Evolutionary conservation across 495 filamentous ascomycete species (phyloP).

Genomic region (Annulohypoxylon bovei): DNA sequence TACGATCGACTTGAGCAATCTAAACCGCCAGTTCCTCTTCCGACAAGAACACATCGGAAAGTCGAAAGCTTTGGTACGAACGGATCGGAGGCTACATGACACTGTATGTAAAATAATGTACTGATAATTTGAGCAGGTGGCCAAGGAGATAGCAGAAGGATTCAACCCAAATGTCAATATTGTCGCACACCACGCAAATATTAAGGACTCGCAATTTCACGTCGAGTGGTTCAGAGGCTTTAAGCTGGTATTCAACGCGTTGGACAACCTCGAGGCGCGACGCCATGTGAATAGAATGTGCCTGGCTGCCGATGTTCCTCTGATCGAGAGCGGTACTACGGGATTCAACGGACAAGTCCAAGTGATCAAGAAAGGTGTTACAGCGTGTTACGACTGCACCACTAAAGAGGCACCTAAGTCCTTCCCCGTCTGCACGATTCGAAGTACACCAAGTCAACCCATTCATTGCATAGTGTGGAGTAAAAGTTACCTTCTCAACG

Average conservation of each 20-base stretch:
- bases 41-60: constrained; percentile 98
- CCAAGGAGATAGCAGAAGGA: constrained; percentile 87
- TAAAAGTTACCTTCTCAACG: constrained; percentile 94
- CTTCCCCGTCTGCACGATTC: constrained; percentile 95
- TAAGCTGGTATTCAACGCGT: constrained; percentile 90
- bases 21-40: constrained; percentile 98
- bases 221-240: constrained; percentile 90
- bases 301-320: constrained; percentile 84
- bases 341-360: constrained; percentile 99
- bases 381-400: constrained; percentile 96
- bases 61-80: constrained; percentile 87
- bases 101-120: constrained; percentile 14
- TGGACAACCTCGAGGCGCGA: constrained; percentile 94
- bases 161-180: constrained; percentile 93
- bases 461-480: constrained; percentile 99
- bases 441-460: constrained; percentile 91
- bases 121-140: constrained; percentile 70
- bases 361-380: constrained; percentile 91
- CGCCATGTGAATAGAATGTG: constrained; percentile 99
- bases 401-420: constrained; percentile 88
- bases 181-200: constrained; percentile 91
- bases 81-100: constrained; percentile 1
- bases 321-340: constrained; percentile 97
- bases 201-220: constrained; percentile 92
- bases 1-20: constrained; percentile 96